Percentiles rank a stretch among this genome's conserved stretches.
Evolutionary conservation across 2,329 filamentous ascomycete genomes (phyloP).

Genomic region (Xylariales sp.): DNA sequence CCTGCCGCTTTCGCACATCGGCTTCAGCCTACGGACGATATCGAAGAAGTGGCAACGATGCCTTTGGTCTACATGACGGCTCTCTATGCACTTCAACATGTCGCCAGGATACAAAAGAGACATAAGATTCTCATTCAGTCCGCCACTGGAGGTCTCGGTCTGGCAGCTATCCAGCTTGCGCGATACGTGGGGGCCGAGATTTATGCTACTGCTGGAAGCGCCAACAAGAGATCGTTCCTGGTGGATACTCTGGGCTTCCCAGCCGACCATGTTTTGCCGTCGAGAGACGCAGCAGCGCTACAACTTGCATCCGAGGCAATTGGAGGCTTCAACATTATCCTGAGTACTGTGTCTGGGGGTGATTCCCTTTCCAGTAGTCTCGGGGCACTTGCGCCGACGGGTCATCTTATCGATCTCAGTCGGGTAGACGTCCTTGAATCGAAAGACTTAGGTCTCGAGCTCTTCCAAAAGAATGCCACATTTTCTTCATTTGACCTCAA

Average conservation of each 20-base stretch:
- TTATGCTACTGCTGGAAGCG: slow-evolving; percentile 15
- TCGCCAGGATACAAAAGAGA: slow-evolving; percentile 14
- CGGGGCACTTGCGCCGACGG: slow-evolving; percentile 5
- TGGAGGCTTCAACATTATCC: neutral
- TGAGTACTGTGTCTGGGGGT: neutral
- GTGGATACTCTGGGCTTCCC: neutral
- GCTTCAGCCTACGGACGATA: slow-evolving; percentile 11
- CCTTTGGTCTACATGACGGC: slow-evolving; percentile 20
- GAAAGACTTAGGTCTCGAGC: neutral
- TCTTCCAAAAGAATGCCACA: slow-evolving; percentile 1
- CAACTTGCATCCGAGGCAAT: neutral
- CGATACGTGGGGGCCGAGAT: slow-evolving; percentile 10
- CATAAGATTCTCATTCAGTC: slow-evolving; percentile 20
- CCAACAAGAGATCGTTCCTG: neutral
- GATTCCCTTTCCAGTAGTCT: neutral
- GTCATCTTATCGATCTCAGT: slow-evolving; percentile 3
- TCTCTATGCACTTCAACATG: slow-evolving; percentile 19
- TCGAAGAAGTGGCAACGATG: slow-evolving; percentile 15
- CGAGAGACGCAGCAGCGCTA: neutral
- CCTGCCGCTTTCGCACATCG: slow-evolving; percentile 15
- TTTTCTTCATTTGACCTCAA: slow-evolving; percentile 3
- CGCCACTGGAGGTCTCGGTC: slow-evolving; percentile 14
- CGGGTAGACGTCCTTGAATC: neutral
- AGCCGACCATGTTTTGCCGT: too few species aligned
- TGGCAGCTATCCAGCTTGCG: slow-evolving; percentile 15